Evolutionary conservation across 495 filamentous ascomycete species (phyloP).

Genomic region (Aspergillus sparsus): DNA sequence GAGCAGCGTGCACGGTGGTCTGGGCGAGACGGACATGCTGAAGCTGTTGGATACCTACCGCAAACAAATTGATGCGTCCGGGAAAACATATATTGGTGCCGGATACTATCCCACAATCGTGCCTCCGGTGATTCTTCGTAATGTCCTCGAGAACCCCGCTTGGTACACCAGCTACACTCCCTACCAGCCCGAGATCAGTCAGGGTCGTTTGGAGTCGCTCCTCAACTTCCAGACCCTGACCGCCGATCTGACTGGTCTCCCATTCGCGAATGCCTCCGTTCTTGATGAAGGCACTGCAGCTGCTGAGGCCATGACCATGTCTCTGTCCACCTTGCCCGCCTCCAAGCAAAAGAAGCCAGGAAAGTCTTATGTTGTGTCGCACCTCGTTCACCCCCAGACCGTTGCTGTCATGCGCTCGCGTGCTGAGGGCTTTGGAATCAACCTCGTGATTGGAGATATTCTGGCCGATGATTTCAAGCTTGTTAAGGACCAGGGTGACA

Average conservation of each 20-base stretch:
- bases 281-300: conserved; percentile 94
- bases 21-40: conserved; percentile 69
- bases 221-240: conserved; percentile 97
- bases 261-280: conserved; percentile 91
- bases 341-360: conserved; percentile 71
- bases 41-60: conserved; percentile 64
- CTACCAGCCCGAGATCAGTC: conserved; percentile 98
- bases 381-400: conserved; percentile 85
- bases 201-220: conserved; percentile 88
- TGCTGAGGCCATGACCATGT: conserved; percentile 97
- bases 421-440: conserved; percentile 92
- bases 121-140: conserved; percentile 91
- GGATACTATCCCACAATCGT: conserved; percentile 87
- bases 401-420: conserved; percentile 81
- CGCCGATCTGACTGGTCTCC: conserved; percentile 82
- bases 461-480: conserved; percentile 59
- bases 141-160: conserved; percentile 88
- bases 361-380: conserved; percentile 83
- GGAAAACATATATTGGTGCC: conserved; percentile 70
- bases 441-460: conserved; percentile 71
- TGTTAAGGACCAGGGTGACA: conserved; percentile 74
- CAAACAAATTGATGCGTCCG: conserved; percentile 59
- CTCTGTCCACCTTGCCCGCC: conserved; percentile 71
- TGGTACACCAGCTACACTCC: conserved; percentile 99
- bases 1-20: conserved; percentile 53